Conservation (phyloP, 305 asterid genomes). For the Fraxinus xanthoxyloides region DNA sequence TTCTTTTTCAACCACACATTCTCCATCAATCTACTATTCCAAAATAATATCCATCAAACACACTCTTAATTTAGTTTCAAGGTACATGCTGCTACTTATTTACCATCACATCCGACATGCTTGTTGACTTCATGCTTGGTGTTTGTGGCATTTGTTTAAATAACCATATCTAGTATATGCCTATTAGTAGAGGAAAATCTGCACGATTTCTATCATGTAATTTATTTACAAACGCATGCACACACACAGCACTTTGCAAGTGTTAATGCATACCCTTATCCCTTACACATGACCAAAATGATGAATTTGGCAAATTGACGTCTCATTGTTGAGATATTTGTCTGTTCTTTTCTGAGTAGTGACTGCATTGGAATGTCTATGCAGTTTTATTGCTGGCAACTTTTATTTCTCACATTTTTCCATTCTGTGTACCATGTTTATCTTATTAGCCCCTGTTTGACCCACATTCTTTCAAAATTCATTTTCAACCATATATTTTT, state of each 20-base stretch:
- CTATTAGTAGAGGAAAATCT: neutral
- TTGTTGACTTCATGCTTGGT: neutral
- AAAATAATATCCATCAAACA: too few species aligned
- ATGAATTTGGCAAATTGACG: neutral
- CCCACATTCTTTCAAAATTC: too few species aligned
- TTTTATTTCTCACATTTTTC: neutral
- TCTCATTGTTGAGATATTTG: neutral
- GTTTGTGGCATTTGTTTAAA: neutral
- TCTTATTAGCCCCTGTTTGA: neutral
- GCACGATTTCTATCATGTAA: neutral
- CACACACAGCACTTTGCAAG: neutral
- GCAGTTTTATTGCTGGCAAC: neutral
- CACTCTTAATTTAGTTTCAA: neutral
- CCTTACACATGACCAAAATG: neutral
- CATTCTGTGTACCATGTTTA: neutral
- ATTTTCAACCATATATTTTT: too few species aligned
- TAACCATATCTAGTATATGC: neutral
- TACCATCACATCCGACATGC: neutral
- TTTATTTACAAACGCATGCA: neutral
- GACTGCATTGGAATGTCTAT: neutral
- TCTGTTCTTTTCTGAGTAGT: neutral
- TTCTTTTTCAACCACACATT: too few species aligned
- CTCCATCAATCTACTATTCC: too few species aligned
- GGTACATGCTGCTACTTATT: neutral
- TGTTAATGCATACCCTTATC: neutral